A percentile compares a stretch with the other conserved stretches of the same genome.
These are phyloP conservation scores for Butyriboletus loyo DNA, from an alignment of 768 basidiomycete species.

Conservation along the genomic window DNA sequence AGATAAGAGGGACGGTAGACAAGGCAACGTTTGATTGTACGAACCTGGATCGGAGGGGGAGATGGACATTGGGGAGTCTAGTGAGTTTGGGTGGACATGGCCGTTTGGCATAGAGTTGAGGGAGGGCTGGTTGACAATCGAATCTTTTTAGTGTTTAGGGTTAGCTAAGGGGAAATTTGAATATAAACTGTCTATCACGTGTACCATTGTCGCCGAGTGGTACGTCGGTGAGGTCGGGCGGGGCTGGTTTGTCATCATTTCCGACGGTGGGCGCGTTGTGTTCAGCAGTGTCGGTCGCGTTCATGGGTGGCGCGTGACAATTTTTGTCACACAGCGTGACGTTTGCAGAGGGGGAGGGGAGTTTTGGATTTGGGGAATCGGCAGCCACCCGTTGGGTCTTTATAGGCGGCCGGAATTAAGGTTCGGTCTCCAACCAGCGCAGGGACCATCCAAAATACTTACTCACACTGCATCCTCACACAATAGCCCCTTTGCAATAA, in stretches of 20 bases:
- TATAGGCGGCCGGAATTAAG: slow-evolving; percentile 80
- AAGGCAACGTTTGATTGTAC: slow-evolving; percentile 20
- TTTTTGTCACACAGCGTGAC: slow-evolving; percentile 62
- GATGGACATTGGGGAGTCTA: slow-evolving; percentile 42
- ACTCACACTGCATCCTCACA: slow-evolving; percentile 32
- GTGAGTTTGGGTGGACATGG: slow-evolving; percentile 55
- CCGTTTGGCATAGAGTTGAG: slow-evolving; percentile 56
- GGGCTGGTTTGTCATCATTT: slow-evolving; percentile 28
- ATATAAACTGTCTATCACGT: slow-evolving; percentile 35
- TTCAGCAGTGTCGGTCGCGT: slow-evolving; percentile 40
- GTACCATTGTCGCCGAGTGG: slow-evolving; percentile 36
- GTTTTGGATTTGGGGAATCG: slow-evolving; percentile 63
- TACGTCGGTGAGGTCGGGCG: slow-evolving; percentile 17
- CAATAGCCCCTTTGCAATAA: slow-evolving; percentile 11
- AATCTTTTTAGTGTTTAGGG: slow-evolving; percentile 34
- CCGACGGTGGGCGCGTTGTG: slow-evolving; percentile 30
- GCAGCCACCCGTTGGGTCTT: slow-evolving; percentile 69
- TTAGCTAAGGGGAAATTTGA: slow-evolving; percentile 35
- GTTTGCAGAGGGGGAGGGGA: slow-evolving; percentile 47
- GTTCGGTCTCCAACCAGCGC: slow-evolving; percentile 76
- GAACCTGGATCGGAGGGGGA: slow-evolving; percentile 51
- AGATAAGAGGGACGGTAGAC: slow-evolving; percentile 28
- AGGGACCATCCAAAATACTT: slow-evolving; percentile 55
- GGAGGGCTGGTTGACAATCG: slow-evolving; percentile 24
- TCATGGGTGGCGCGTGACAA: slow-evolving; percentile 71